Conservation (phyloP, 495 filamentous ascomycete species). For the Ramalina peruviana region DNA sequence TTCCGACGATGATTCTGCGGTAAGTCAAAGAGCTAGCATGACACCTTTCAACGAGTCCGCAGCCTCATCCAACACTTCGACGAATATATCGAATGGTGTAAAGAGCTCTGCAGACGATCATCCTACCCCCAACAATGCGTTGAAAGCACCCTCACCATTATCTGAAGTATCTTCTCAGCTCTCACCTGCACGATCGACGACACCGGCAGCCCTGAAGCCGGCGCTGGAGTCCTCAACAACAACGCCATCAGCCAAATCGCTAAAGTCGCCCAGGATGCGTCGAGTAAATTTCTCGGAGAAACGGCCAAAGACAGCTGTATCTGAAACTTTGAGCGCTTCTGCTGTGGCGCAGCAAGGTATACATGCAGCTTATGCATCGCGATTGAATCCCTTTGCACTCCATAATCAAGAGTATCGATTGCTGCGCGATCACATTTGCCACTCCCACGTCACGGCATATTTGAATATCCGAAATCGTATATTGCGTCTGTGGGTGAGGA, state of each 20-base stretch:
- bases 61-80: conserved; percentile 13
- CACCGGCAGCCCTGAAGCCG: conserved; percentile 7
- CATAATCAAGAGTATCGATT: conserved; percentile 75
- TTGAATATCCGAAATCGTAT: conserved; percentile 95
- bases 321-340: conserved; percentile 49
- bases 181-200: conserved; percentile 14
- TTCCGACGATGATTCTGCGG: conserved; percentile 9
- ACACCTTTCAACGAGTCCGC: conserved; percentile 14
- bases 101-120: conserved; percentile 6
- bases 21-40: conserved; percentile 11
- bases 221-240: neutral
- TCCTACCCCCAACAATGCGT: conserved; percentile 1
- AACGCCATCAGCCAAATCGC: neutral
- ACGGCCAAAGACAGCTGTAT: conserved; percentile 67
- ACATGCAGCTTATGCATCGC: conserved; percentile 72
- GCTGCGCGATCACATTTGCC: conserved; percentile 66
- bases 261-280: conserved; percentile 4
- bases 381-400: conserved; percentile 78
- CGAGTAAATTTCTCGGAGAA: conserved; percentile 26
- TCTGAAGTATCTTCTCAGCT: conserved; percentile 14
- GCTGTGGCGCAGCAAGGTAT: conserved; percentile 84
- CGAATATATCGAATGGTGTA: conserved; percentile 6
- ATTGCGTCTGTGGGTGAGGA: conserved; percentile 76
- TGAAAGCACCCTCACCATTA: conserved; percentile 7
- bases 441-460: conserved; percentile 87